Base-by-base conservation (phyloP, 768 basidiomycete species). In the Leccinum fibrillosum region DNA sequence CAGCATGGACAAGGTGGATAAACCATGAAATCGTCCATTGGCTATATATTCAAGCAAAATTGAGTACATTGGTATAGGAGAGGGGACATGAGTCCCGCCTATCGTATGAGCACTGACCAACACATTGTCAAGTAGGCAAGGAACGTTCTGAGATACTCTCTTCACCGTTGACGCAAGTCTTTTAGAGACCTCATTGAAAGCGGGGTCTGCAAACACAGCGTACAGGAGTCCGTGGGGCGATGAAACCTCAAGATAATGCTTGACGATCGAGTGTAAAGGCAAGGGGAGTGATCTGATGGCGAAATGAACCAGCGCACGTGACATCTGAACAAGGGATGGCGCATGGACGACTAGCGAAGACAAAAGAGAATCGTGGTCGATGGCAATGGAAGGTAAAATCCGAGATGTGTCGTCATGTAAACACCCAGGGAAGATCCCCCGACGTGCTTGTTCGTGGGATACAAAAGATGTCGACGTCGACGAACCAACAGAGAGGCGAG, bases 361-460 rank as follows among this genome's bases (percentile, higher is more conserved):
- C 37, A 80, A 73, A 2, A 68, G 64, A 34, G 80, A 80, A 58
- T 85, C 76, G 60, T 86, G 80, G 65, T 82, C 78, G 13, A 85
- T 67, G 52, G 69, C 59, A 42, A 73, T 76, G 21, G 79, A 78
- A 9, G 81, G 74, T 26, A 67, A 56, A 4, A 62, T 39, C 11
- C n/a, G 57, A 21, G 54, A 23, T 17, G 19, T 13, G 12, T 34
- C 19, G 25, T 37, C 23, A 26, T 19, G 28, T 34, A 35, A 32
- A 26, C 8, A 56, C 26, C 10, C 26, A 15, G 45, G 35, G 15
- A 51, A 52, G 11, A 74, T 56, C 15, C 71, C 71, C 56, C 71
- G 62, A 37, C 71, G 71, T 21, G 54, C 60, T 7, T 61, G 63
- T 57, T 72, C 71, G 21, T 71, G 45, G 21, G 60, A 58, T 44